Conservation (phyloP, 805 yeast species). For the Ogataea ganodermae region DNA sequence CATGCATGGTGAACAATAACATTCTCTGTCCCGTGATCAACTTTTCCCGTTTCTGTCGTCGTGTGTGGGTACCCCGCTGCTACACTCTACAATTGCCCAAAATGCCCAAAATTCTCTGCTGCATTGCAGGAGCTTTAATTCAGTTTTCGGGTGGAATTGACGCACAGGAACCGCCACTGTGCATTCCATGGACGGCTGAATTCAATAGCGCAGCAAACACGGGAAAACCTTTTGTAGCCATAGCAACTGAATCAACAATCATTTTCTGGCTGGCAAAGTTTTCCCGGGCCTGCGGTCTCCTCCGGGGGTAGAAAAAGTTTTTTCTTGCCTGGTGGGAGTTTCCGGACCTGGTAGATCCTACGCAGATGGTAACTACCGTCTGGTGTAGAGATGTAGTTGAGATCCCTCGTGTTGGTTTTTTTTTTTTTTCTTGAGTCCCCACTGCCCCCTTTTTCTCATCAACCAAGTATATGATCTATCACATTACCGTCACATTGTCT, state of each 20-base stretch:
- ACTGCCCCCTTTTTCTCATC: background rate
- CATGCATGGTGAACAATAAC: background rate
- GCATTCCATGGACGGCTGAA: background rate
- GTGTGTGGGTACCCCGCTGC: background rate
- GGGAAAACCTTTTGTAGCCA: background rate
- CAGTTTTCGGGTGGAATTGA: background rate
- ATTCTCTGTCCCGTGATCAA: background rate
- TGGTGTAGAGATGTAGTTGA: slow-evolving; percentile 1
- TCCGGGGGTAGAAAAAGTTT: too few species aligned
- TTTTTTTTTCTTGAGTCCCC: background rate
- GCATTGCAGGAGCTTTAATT: background rate
- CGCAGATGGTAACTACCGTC: too few species aligned
- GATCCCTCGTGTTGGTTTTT: background rate
- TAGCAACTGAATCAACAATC: background rate
- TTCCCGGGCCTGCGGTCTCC: background rate
- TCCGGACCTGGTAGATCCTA: too few species aligned
- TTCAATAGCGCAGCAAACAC: background rate
- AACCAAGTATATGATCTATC: background rate
- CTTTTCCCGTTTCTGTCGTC: background rate
- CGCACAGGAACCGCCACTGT: background rate
- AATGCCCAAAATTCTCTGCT: background rate
- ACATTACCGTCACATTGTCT: background rate
- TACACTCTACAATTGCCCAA: background rate
- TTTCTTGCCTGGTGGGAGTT: too few species aligned
- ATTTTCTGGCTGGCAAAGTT: background rate